These are phyloP conservation scores for Diaporthe ilicicola DNA, from an alignment of 2,329 filamentous ascomycete genomes.

Conservation along the genomic window DNA sequence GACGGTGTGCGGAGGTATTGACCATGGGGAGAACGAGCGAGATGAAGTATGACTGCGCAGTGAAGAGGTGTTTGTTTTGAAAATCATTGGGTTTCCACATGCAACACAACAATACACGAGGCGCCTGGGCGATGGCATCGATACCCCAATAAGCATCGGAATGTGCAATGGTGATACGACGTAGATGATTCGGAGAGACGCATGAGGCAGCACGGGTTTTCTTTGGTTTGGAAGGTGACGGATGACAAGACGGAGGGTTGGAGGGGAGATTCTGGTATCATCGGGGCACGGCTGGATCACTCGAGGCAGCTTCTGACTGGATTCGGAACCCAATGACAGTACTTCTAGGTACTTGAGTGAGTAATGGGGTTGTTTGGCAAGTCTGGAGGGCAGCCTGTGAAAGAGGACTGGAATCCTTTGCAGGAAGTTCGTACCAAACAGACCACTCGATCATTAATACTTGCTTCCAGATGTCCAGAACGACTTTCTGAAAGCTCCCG, in stretches of 20 bases:
- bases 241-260: no score
- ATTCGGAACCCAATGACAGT: background rate
- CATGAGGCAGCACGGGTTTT: background rate
- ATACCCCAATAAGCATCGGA: background rate
- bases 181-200: background rate
- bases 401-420: background rate
- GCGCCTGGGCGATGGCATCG: constrained; percentile 10
- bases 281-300: background rate
- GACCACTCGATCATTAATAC: background rate
- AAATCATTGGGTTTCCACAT: background rate
- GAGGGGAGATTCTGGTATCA: background rate
- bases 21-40: background rate
- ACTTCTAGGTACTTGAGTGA: background rate
- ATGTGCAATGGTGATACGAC: background rate
- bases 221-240: background rate
- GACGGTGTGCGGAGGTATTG: background rate
- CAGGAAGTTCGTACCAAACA: no score
- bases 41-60: background rate
- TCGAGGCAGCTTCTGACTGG: background rate
- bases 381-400: background rate
- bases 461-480: no score
- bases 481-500: background rate
- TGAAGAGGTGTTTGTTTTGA: background rate
- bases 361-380: background rate
- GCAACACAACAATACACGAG: constrained; percentile 11